A percentile compares a stretch with the other conserved stretches of the same genome.
These are phyloP conservation scores for Cornus florida DNA, from an alignment of 148 eudicot genomes.

Conservation along the genomic window DNA sequence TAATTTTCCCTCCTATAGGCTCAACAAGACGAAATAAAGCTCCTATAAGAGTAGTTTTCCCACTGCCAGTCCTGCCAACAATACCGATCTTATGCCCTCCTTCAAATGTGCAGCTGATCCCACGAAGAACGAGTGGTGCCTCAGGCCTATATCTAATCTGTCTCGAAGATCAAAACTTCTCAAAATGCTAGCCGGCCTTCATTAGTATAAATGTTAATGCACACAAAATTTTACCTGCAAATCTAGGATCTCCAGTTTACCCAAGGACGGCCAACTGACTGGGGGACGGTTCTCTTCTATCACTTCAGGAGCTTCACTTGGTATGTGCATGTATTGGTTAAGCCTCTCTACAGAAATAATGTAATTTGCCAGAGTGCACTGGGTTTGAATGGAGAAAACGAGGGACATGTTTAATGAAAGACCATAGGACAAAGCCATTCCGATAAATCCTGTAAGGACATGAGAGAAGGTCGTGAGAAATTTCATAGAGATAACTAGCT, in stretches of 20 bases:
- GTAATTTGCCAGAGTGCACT: conserved; percentile 61
- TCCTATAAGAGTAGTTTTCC: conserved; percentile 14
- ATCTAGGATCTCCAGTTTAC: conserved; percentile 73
- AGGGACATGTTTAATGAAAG: conserved; percentile 63
- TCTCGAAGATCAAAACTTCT: not conserved
- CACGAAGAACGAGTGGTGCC: conserved; percentile 15
- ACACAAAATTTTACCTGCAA: conserved; percentile 50
- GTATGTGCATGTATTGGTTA: conserved; percentile 75
- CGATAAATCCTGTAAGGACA: conserved; percentile 64
- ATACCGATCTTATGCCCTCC: conserved; percentile 17
- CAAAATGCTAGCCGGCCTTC: not conserved
- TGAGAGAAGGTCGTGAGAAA: not conserved
- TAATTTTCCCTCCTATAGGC: conserved; percentile 7
- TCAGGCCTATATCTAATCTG: conserved; percentile 11
- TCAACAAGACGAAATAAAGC: conserved; percentile 19
- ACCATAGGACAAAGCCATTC: conserved; percentile 89
- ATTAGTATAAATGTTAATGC: not conserved
- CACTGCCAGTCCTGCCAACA: conserved; percentile 15
- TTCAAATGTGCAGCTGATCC: conserved; percentile 11
- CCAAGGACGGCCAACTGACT: conserved; percentile 62
- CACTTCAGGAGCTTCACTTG: conserved; percentile 78
- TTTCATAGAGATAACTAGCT: not conserved
- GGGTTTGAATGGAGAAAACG: conserved; percentile 67
- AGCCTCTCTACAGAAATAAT: conserved; percentile 81
- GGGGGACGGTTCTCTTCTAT: conserved; percentile 64